phyloP scores from a whole-genome alignment of 371 early-diverging fungal species.

The Modicella reniformis region DNA sequence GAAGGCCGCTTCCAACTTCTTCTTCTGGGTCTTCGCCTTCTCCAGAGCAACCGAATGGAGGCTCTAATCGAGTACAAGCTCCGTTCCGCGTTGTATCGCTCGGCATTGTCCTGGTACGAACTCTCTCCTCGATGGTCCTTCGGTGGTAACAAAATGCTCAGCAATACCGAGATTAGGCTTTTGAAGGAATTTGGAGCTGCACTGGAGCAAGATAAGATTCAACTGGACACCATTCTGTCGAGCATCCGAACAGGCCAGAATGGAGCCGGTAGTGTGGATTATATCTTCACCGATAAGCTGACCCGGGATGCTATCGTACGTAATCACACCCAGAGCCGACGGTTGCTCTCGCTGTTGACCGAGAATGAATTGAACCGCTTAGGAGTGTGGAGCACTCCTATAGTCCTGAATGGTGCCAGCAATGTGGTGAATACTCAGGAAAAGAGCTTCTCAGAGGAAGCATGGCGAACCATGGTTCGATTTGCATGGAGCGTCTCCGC shows the following conservation, averaged over 20 bases:
- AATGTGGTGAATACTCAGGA: constrained; percentile 57
- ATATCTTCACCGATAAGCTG: constrained; percentile 32
- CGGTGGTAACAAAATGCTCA: constrained; percentile 75
- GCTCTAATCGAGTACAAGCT: constrained; percentile 72
- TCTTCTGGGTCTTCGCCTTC: constrained; percentile 77
- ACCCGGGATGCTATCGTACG: constrained; percentile 58
- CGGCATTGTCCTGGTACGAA: constrained; percentile 82
- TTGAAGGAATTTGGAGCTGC: constrained; percentile 74
- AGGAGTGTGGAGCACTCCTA: constrained; percentile 83
- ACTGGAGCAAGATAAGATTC: constrained; percentile 71
- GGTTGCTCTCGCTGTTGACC: constrained; percentile 80
- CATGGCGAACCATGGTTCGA: constrained; percentile 78
- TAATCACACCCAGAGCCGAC: constrained; percentile 61
- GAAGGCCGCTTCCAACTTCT: constrained; percentile 82
- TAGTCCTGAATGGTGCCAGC: constrained; percentile 48
- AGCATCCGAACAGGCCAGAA: constrained; percentile 53
- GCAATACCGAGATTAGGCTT: constrained; percentile 71
- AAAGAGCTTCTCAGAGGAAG: constrained; percentile 64
- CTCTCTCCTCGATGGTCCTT: constrained; percentile 74
- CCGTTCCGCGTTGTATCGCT: constrained; percentile 67
- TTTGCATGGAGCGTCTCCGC: constrained; percentile 87
- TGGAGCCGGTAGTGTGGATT: constrained; percentile 22
- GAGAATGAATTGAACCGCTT: constrained; percentile 88
- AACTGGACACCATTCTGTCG: constrained; percentile 60
- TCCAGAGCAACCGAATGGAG: constrained; percentile 74